These are phyloP conservation scores for Nannizziopsis arthrosporioides DNA, from an alignment of 2,329 filamentous ascomycete species.

Conservation along the genomic window DNA sequence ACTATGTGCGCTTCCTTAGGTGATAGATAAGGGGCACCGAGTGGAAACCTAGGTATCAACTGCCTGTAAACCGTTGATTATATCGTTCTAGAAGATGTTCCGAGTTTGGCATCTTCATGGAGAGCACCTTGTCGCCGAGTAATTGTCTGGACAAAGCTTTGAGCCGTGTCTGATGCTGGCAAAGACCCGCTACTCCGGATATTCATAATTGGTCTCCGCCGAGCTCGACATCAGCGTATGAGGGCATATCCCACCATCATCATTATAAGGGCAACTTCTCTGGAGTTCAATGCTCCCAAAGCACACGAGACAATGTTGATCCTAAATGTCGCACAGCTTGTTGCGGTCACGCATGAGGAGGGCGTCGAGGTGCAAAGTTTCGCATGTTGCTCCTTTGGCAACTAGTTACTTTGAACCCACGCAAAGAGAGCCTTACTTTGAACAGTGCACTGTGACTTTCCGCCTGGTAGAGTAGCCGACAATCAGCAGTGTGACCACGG, in stretches of 20 bases:
- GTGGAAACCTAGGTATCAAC: conserved; percentile 1
- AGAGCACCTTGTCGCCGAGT: conserved; percentile 2
- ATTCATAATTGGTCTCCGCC: neutral
- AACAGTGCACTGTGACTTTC: conserved; percentile 9
- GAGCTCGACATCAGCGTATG: conserved; percentile 10
- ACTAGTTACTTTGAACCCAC: conserved; percentile 10
- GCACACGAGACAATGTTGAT: conserved; percentile 6
- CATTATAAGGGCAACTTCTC: conserved; percentile 4
- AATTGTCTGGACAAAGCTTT: conserved; percentile 3
- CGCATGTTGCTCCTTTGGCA: conserved; percentile 1
- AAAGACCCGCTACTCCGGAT: no score
- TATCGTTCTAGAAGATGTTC: conserved; percentile 5
- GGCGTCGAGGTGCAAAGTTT: neutral
- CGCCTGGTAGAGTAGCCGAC: conserved; percentile 4
- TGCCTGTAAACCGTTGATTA: neutral
- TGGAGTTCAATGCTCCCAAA: conserved; percentile 7
- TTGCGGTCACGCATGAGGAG: neutral
- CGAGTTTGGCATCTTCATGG: conserved; percentile 8
- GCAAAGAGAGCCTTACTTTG: conserved; percentile 9
- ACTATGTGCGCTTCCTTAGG: no score
- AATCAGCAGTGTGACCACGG: conserved; percentile 8
- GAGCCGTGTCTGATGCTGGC: neutral
- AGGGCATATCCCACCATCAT: conserved; percentile 4
- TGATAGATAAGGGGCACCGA: neutral
- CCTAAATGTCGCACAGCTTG: conserved; percentile 6